Evolutionary conservation across 495 filamentous ascomycete species (phyloP).

Genomic region (Tuber melanosporum): DNA sequence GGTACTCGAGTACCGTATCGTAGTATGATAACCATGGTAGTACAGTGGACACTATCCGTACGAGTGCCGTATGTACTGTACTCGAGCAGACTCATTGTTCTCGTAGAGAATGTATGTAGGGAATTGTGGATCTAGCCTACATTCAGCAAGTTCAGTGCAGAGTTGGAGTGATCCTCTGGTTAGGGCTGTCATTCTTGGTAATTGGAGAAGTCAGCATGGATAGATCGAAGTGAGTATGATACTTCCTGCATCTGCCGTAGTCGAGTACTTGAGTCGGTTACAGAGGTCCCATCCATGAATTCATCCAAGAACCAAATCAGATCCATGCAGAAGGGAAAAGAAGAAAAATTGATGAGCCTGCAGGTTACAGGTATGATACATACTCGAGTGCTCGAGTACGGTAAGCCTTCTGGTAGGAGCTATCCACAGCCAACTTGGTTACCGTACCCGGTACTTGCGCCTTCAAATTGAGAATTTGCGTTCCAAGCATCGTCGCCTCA

Average conservation of each 20-base stretch:
- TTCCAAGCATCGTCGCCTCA: slow-evolving; percentile 3
- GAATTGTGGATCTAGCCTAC: neutral
- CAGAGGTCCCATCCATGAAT: neutral
- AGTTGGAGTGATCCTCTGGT: neutral
- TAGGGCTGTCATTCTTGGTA: neutral
- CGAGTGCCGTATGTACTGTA: neutral
- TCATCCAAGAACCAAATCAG: neutral
- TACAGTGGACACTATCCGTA: neutral
- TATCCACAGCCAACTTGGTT: neutral
- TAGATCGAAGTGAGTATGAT: neutral
- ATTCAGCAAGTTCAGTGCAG: neutral
- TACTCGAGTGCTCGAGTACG: too few species aligned
- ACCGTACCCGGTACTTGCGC: neutral
- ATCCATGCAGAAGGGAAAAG: neutral
- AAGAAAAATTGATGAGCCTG: neutral
- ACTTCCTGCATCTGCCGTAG: neutral
- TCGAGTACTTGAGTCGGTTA: neutral
- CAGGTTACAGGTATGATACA: neutral
- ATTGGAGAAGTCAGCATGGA: neutral
- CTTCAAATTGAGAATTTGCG: neutral
- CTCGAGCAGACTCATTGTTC: too few species aligned
- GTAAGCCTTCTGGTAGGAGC: neutral
- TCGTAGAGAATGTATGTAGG: neutral
- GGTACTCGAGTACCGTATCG: too few species aligned
- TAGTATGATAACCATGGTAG: neutral